Evolutionary conservation across 495 filamentous ascomycete genomes (phyloP).

Genomic region (Penicillium simplicissimum): DNA sequence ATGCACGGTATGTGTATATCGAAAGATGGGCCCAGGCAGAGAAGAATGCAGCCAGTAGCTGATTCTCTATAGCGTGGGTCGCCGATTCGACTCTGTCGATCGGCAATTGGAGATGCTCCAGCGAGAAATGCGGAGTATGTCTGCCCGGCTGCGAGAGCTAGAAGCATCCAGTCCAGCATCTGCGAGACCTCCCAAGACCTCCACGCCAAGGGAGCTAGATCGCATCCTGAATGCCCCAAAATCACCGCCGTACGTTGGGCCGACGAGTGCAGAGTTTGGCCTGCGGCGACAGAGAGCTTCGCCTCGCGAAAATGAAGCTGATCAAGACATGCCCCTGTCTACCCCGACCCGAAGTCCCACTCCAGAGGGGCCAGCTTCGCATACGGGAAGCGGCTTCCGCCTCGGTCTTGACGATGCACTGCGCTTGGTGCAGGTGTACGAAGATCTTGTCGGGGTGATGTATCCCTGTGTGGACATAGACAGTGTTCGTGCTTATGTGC

Average conservation of each 20-base stretch:
- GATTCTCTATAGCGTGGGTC: neutral
- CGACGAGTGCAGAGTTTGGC: slow-evolving; percentile 47
- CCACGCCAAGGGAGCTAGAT: slow-evolving; percentile 18
- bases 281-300: slow-evolving; percentile 18
- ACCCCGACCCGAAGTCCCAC: slow-evolving; percentile 25
- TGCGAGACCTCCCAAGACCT: slow-evolving; percentile 2
- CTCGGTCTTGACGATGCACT: slow-evolving; percentile 61
- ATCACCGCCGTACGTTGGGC: slow-evolving; percentile 42
- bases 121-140: slow-evolving; percentile 11
- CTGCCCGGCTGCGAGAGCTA: slow-evolving; percentile 33
- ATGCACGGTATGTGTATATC: slow-evolving; percentile 25
- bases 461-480: slow-evolving; percentile 78
- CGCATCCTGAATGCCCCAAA: slow-evolving; percentile 41
- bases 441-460: slow-evolving; percentile 80
- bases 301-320: slow-evolving; percentile 11
- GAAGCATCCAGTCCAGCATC: slow-evolving; percentile 23
- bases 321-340: slow-evolving; percentile 26
- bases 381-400: slow-evolving; percentile 23
- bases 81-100: slow-evolving; percentile 31
- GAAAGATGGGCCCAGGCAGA: neutral
- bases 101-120: slow-evolving; percentile 33
- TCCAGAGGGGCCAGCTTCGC: slow-evolving; percentile 8
- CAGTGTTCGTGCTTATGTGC: slow-evolving; percentile 48
- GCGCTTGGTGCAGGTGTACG: slow-evolving; percentile 67
- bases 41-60: neutral